Evolutionary conservation across 345 rosid genomes (phyloP).

Genomic region (Corymbia maculata): DNA sequence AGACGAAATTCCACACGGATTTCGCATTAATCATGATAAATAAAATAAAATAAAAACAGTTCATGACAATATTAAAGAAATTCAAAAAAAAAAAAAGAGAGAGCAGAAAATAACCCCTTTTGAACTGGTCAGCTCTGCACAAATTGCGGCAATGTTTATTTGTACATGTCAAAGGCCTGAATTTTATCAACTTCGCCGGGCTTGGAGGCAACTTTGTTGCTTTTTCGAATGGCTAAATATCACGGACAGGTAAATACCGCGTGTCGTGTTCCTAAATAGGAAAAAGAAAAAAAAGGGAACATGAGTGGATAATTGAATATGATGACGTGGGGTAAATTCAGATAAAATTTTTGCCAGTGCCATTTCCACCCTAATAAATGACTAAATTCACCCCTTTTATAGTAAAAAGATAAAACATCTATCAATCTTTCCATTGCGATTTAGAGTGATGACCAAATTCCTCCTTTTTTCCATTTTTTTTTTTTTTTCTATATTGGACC

Average conservation of each 20-base stretch:
- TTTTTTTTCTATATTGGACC: neutral
- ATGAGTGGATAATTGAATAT: neutral
- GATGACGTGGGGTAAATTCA: neutral
- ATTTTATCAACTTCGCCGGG: neutral
- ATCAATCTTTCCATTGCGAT: neutral
- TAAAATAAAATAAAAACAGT: neutral
- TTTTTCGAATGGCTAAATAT: too few species aligned
- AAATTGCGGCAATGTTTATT: neutral
- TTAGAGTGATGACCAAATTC: neutral
- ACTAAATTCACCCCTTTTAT: neutral
- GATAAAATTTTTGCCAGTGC: too few species aligned
- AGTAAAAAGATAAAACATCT: too few species aligned
- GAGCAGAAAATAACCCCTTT: neutral
- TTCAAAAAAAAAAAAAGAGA: fast-evolving
- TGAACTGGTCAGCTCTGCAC: neutral
- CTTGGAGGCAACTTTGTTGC: neutral
- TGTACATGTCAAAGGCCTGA: neutral
- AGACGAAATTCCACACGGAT: neutral
- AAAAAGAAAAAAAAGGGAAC: too few species aligned
- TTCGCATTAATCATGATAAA: neutral
- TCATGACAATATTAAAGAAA: neutral
- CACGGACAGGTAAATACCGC: neutral
- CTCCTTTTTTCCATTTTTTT: neutral
- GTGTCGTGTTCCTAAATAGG: too few species aligned
- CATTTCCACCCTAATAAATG: too few species aligned